Evolutionary conservation across 2,329 filamentous ascomycete genomes (phyloP), one percentile per base, ranked within the genome.

Genomic region (Sporothrix brunneoviolacea): DNA sequence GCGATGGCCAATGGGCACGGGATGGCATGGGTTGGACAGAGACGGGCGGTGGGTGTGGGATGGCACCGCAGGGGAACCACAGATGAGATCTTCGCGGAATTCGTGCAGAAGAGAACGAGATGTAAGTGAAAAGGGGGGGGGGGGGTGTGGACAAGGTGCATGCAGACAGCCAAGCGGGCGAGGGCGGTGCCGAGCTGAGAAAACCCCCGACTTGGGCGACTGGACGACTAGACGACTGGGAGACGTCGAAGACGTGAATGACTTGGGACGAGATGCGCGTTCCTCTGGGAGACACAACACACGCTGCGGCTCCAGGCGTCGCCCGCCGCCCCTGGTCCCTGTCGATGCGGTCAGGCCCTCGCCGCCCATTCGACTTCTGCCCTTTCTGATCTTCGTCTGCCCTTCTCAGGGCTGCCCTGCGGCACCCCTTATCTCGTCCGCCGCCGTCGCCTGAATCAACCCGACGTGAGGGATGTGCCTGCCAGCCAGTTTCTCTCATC

Each of bases 11-110:
- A 46, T 38, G 43, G 10, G 24, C n/a, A n/a, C n/a, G n/a, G n/a
- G n/a, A n/a, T n/a, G n/a, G 32, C 32, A 45, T 38, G 44, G 44
- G 12, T 48, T 22, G 44, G 24, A 33, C 44, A 36, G 28, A 40
- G 28, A 38, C 36, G 37, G 46, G 22, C 24, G 19, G 37, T 41
- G 46, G 46, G 30, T 41, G 46, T 48, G 46, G 37, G 30, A 41
- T 48, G 36, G 30, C 37, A 41, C 37, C 21, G 38, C 36, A 48
- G 46, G 37, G 37, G 24, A 43, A 43, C 39, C 39, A 43, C 47
- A 43, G 39, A 43, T 22, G 22, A 28, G 39, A 49, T 49, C 47
- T 49, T 15, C 38, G 38, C 28, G 47, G 38, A 42, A 21, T 33
- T 19, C 28, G 38, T 28, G 27, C 37, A 41, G 46, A 39, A 4